Evolutionary conservation across 2,329 filamentous ascomycete genomes (phyloP).

Genomic region (Fusarium xyrophilum): DNA sequence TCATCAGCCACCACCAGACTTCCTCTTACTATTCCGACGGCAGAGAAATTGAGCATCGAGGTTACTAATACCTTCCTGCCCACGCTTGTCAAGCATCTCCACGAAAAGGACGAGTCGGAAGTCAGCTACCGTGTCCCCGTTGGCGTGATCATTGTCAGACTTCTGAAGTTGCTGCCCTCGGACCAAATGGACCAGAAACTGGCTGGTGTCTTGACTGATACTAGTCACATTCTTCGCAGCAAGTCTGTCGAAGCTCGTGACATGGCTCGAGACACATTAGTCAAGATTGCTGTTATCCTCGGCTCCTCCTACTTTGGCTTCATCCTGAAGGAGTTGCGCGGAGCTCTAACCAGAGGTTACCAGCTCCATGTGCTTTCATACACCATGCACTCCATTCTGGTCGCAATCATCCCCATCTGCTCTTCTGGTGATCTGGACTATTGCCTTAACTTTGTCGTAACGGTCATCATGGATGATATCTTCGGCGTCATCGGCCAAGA

Average conservation of each 20-base stretch:
- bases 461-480: constrained; percentile 95
- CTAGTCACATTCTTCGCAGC: constrained; percentile 91
- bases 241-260: constrained; percentile 88
- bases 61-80: constrained; percentile 79
- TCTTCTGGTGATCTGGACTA: constrained; percentile 87
- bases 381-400: constrained; percentile 89
- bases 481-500: constrained; percentile 93
- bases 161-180: constrained; percentile 79
- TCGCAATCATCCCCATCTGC: constrained; percentile 75
- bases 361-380: constrained; percentile 95
- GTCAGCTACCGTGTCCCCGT: constrained; percentile 93
- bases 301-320: constrained; percentile 88
- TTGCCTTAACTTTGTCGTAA: constrained; percentile 78
- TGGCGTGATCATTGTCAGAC: constrained; percentile 85
- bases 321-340: constrained; percentile 87
- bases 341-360: constrained; percentile 83
- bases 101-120: constrained; percentile 92
- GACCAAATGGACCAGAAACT: constrained; percentile 76
- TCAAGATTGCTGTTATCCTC: constrained; percentile 80
- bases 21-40: constrained; percentile 69
- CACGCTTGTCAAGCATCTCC: constrained; percentile 80
- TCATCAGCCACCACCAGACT: constrained; percentile 54
- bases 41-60: constrained; percentile 73
- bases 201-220: constrained; percentile 85
- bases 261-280: constrained; percentile 85